Conservation (phyloP, 192 early-diverging fungal genomes). For the Rhizophagus sp. region DNA sequence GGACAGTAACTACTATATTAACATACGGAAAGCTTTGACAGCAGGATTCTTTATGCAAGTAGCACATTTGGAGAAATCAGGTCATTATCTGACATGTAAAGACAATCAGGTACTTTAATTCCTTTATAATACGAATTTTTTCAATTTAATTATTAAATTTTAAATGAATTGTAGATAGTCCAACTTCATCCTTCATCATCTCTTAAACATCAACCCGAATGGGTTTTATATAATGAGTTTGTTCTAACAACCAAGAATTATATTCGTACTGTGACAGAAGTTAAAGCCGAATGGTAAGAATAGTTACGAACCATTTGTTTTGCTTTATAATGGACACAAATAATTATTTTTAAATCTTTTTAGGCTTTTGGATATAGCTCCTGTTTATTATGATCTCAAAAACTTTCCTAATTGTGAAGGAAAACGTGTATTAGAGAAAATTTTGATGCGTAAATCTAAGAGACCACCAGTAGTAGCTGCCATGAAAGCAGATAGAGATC, state of each 20-base stretch:
- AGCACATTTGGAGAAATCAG: constrained; percentile 87
- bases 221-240: constrained; percentile 99
- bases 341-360: background rate
- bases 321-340: background rate
- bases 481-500: no score
- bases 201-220: constrained; percentile 91
- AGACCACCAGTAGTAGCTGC: no score
- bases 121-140: background rate
- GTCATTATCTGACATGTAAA: constrained; percentile 91
- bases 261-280: constrained; percentile 90
- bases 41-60: constrained; percentile 99
- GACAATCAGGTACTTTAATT: constrained; percentile 79
- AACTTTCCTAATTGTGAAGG: constrained; percentile 93
- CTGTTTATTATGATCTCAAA: constrained; percentile 88
- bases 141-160: background rate
- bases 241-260: constrained; percentile 95
- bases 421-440: constrained; percentile 77
- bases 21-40: constrained; percentile 86
- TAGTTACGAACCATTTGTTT: background rate
- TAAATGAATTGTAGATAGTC: constrained; percentile 53
- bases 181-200: constrained; percentile 90
- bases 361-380: constrained; percentile 74
- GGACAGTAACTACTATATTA: constrained; percentile 74
- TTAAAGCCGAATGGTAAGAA: constrained; percentile 79
- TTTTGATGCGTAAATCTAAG: constrained; percentile 56